These are phyloP conservation scores for Neurospora cerealis DNA, from an alignment of 495 filamentous ascomycete genomes.

Conservation along the genomic window DNA sequence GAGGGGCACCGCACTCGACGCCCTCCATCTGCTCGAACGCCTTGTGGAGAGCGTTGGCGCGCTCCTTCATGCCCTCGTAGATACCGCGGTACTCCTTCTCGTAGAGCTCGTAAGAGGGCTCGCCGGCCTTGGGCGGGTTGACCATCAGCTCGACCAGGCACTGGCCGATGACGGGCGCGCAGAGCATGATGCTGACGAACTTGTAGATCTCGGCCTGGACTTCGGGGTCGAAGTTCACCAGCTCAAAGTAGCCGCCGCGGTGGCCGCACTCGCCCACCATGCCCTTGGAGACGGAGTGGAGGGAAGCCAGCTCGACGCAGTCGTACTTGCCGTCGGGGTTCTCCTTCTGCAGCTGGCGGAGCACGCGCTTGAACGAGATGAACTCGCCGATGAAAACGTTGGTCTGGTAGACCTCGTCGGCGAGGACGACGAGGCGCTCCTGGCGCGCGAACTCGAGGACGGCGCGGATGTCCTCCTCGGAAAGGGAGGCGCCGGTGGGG, in stretches of 20 bases:
- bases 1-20: conserved; percentile 74
- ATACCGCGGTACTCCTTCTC: conserved; percentile 73
- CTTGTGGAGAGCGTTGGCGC: conserved; percentile 75
- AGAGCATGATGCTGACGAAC: conserved; percentile 90
- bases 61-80: conserved; percentile 59
- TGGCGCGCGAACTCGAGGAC: conserved; percentile 79
- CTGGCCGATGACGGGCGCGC: conserved; percentile 90
- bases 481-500: conserved; percentile 82
- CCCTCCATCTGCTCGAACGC: conserved; percentile 94
- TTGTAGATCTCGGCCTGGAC: conserved; percentile 96
- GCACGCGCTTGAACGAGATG: conserved; percentile 83
- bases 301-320: conserved; percentile 73
- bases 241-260: conserved; percentile 93
- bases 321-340: conserved; percentile 59
- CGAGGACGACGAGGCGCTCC: conserved; percentile 79
- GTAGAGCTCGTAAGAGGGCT: conserved; percentile 76
- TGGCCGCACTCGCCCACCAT: conserved; percentile 99
- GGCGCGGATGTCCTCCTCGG: conserved; percentile 63
- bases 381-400: conserved; percentile 93
- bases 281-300: conserved; percentile 85
- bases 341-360: conserved; percentile 74
- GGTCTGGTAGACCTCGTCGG: conserved; percentile 98
- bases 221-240: conserved; percentile 74
- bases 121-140: conserved; percentile 76
- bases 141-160: conserved; percentile 95